Evolutionary conservation across 345 rosid genomes (phyloP), one percentile per base, ranked within the genome.

Genomic region (Populus tremula): DNA sequence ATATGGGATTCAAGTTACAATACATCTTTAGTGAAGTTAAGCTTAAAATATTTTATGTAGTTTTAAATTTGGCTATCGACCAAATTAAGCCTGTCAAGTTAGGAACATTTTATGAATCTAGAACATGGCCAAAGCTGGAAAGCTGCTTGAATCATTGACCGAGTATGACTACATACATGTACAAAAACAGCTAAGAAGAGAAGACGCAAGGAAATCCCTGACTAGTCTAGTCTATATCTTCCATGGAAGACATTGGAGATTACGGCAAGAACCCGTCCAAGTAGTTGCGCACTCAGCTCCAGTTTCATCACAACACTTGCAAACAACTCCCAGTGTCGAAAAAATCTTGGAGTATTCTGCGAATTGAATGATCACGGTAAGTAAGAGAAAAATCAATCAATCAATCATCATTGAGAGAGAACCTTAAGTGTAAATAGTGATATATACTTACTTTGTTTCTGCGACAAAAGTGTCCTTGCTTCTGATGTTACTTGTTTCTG

Each of bases 161-260:
- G 59, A 53, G 59, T 53, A 20, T 20, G 59, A 53, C 59, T 20
- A 53, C 21, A 53, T 53, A 53, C 11, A 38, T 69, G 53, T 69
- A 69, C 53, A 10, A 41, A 7, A 39, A 69, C 27, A 1, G 2
- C 25, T 1, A n/a, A 23, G 14, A 41, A 38, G 16, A 36, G 25
- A 68, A 68, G 8, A 41, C 0, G n/a, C 8, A 41, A 69, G 6
- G 10, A 41, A 69, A 69, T 47, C 43, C 43, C 13, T 23, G 6
- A 29, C 64, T 62, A 18, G 2, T 8, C 31, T 74, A 65, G 70
- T 13, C 7, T 27, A 63, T 20, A 63, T 39, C 69, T 86, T 89
- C 92, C 94, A 90, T 1, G 94, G 92, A 33, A 78, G 74, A 69
- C 92, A 89, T 72, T 87, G 88, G 64, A 85, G 88, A 65, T 87